Conservation (phyloP, 1,284 basidiomycete species). For the Ceratorhiza oryzae-sativae region DNA sequence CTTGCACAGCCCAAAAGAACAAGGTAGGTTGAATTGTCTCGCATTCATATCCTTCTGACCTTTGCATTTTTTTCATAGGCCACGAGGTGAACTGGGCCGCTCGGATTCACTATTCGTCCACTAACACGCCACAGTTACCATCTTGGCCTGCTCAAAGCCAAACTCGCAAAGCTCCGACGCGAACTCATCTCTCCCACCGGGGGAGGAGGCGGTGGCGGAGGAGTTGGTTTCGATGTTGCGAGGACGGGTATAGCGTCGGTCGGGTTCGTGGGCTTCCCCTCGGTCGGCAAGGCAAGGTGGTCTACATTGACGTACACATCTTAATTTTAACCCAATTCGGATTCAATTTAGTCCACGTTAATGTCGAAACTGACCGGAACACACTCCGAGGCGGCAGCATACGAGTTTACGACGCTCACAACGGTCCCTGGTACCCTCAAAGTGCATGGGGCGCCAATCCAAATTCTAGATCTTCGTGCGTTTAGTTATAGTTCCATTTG, state of each 20-base stretch:
- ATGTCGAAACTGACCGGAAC: slow-evolving; percentile 99
- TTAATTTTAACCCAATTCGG: slow-evolving; percentile 46
- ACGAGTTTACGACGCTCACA: slow-evolving; percentile 95
- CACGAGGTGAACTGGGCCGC: slow-evolving; percentile 55
- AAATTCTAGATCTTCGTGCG: slow-evolving; percentile 83
- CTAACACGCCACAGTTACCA: slow-evolving; percentile 55
- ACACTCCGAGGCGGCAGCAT: slow-evolving; percentile 96
- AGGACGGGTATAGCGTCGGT: slow-evolving; percentile 95
- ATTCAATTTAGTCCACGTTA: slow-evolving; percentile 76
- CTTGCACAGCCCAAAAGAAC: slow-evolving; percentile 87
- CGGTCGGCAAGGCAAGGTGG: slow-evolving; percentile 77
- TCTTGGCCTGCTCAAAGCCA: slow-evolving; percentile 63
- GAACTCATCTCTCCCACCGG: slow-evolving; percentile 87
- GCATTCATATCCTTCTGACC: slow-evolving; percentile 38
- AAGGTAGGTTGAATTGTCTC: slow-evolving; percentile 63
- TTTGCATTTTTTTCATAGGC: slow-evolving; percentile 50
- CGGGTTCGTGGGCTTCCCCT: slow-evolving; percentile 92
- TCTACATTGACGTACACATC: slow-evolving; percentile 30
- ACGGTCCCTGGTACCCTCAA: slow-evolving; percentile 96
- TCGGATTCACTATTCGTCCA: neutral
- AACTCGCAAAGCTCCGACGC: slow-evolving; percentile 94
- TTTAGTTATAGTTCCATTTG: slow-evolving; percentile 42
- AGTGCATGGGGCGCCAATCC: slow-evolving; percentile 93
- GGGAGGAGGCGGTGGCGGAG: slow-evolving; percentile 82
- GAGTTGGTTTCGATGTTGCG: slow-evolving; percentile 95